A percentile compares a stretch with the other conserved stretches of the same genome.
Conservation (phyloP, 352 stramenopile genomes). For the Pythium myriotylum region DNA sequence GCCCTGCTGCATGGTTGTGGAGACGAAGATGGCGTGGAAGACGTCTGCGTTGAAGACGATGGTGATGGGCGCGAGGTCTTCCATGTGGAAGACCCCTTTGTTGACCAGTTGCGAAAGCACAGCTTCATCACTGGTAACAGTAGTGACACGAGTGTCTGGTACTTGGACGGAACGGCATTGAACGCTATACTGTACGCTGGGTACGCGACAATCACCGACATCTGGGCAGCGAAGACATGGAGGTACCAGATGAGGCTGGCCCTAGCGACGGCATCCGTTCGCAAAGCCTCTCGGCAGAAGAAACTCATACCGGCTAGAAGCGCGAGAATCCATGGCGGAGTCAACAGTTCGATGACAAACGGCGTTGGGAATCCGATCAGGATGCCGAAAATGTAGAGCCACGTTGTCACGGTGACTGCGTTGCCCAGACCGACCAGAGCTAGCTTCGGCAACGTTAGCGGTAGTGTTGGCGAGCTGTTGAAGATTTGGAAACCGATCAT, state of each 20-base stretch:
- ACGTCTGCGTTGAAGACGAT: conserved; percentile 8
- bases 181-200: conserved; percentile 1
- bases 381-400: neutral
- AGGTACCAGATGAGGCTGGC: neutral
- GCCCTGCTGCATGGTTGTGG: conserved; percentile 8
- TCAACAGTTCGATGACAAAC: conserved; percentile 1
- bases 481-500: conserved; percentile 2
- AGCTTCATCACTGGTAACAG: conserved; percentile 11
- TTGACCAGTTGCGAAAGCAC: conserved; percentile 3
- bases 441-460: neutral
- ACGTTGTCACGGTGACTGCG: neutral
- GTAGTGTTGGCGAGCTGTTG: neutral
- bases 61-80: conserved; percentile 14
- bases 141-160: neutral
- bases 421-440: neutral
- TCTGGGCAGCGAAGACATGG: neutral
- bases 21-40: conserved; percentile 1
- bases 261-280: neutral
- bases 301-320: neutral
- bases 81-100: conserved; percentile 1
- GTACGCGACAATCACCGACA: conserved; percentile 4
- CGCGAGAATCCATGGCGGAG: neutral
- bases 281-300: neutral
- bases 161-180: neutral
- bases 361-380: conserved; percentile 8